These are phyloP conservation scores for Capsaspora owczarzaki DNA, from an alignment of 78 protist species.

Conservation along the genomic window DNA sequence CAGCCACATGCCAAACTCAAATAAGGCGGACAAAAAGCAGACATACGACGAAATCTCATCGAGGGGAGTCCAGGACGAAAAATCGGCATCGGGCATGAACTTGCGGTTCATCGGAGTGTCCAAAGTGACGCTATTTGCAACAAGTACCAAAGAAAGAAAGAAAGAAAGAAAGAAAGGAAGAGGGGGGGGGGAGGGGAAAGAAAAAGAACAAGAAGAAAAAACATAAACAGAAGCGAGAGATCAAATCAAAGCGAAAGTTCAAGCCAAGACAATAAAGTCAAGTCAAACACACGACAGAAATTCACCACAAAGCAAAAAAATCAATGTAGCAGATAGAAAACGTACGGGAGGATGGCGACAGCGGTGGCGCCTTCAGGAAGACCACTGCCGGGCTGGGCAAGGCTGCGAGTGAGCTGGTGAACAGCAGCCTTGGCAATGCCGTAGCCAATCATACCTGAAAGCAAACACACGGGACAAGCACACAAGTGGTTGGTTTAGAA, in stretches of 20 bases:
- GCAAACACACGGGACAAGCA: background rate
- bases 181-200: background rate
- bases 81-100: slow-evolving; percentile 72
- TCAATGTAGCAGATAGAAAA: background rate
- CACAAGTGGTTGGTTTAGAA: background rate
- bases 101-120: slow-evolving; percentile 80
- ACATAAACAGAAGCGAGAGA: background rate
- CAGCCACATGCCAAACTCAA: background rate
- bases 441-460: slow-evolving; percentile 53
- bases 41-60: background rate
- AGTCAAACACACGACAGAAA: background rate
- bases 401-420: slow-evolving; percentile 45
- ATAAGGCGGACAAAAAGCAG: background rate
- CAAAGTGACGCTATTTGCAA: slow-evolving; percentile 34
- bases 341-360: slow-evolving; percentile 54
- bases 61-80: slow-evolving; percentile 74
- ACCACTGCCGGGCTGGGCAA: slow-evolving; percentile 26
- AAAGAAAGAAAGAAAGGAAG: background rate
- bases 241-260: too few species aligned
- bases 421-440: slow-evolving; percentile 68
- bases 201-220: too few species aligned
- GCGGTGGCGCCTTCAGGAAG: slow-evolving; percentile 44
- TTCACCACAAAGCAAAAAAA: too few species aligned
- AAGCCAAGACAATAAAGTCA: background rate
- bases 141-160: background rate